Evolutionary conservation across 129 eudicot species (phyloP).

Genomic region (carrot (Daucus carota)): DH1_v3.0 NC_030386.2:31367501-31368000

Average conservation of each 20-base stretch:
- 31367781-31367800: slow-evolving; percentile 84
- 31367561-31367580: not conserved
- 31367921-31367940: slow-evolving; percentile 87
- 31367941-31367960: slow-evolving; percentile 80
- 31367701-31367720: slow-evolving; percentile 70
- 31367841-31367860: slow-evolving; percentile 49
- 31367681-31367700: slow-evolving; percentile 93
- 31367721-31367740: slow-evolving; percentile 77
- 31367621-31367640: not conserved
- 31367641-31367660: slow-evolving; percentile 39
- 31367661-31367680: slow-evolving; percentile 92
- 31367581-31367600: not conserved
- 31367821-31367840: slow-evolving; percentile 84
- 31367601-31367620: not conserved
- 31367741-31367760: slow-evolving; percentile 64
- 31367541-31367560: not conserved
- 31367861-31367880: not conserved
- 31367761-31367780: slow-evolving; percentile 81
- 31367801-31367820: slow-evolving; percentile 83
- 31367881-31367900: not conserved
- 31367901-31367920: not conserved
- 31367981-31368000: slow-evolving; percentile 90
- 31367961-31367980: slow-evolving; percentile 86
- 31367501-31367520: not conserved
- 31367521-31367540: not conserved